Percentiles rank a stretch among this genome's conserved stretches.
Conservation (phyloP, 1,284 basidiomycete genomes). For the Moesziomyces parantarcticus region DNA sequence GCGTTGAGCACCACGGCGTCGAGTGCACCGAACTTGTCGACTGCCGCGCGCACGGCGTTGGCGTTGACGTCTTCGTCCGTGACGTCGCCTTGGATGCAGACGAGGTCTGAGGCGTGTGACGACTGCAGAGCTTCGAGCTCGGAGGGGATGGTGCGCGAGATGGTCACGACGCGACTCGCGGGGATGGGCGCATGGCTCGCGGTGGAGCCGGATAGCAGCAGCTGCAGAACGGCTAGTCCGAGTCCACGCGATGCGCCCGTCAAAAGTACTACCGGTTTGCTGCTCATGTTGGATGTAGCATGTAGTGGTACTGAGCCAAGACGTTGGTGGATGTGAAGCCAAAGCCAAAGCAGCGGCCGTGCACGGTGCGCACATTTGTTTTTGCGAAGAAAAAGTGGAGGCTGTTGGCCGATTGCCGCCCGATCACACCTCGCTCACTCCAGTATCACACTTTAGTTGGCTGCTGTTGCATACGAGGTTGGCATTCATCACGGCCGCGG, state of each 20-base stretch:
- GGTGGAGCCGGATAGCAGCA: constrained; percentile 71
- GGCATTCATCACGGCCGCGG: not conserved
- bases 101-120: constrained; percentile 40
- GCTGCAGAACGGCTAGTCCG: constrained; percentile 78
- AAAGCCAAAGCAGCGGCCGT: too few species aligned
- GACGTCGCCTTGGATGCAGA: constrained; percentile 76
- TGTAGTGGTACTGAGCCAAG: not conserved
- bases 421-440: not conserved
- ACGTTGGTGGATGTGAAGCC: too few species aligned
- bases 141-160: constrained; percentile 77
- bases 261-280: constrained; percentile 57
- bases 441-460: not conserved
- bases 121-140: constrained; percentile 74
- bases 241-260: constrained; percentile 73
- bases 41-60: constrained; percentile 74
- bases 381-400: too few species aligned
- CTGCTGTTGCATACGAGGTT: not conserved
- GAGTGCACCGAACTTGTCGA: constrained; percentile 75
- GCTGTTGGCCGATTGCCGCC: not conserved
- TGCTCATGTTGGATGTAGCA: constrained; percentile 15
- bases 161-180: constrained; percentile 76
- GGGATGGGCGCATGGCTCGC: constrained; percentile 10
- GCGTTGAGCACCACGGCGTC: constrained; percentile 85
- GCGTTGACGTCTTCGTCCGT: constrained; percentile 72
- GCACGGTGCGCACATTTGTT: too few species aligned